phyloP scores from a whole-genome alignment of 2,329 filamentous ascomycete species.

The Xylaria sp. region DNA sequence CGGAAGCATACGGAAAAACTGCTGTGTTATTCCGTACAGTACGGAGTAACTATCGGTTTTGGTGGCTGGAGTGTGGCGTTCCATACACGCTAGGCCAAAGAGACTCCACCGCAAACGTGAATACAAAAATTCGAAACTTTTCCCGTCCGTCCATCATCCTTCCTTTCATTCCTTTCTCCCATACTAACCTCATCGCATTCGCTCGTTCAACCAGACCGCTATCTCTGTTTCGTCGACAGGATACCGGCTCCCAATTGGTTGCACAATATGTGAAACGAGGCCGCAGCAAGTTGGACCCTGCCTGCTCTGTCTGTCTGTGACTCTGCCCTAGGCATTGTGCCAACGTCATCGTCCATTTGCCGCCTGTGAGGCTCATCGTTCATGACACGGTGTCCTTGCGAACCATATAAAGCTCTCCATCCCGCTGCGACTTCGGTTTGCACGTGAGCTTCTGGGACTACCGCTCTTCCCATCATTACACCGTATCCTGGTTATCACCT shows the following conservation, averaged over 20 bases:
- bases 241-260: constrained; percentile 22
- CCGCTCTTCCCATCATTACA: background rate
- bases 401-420: background rate
- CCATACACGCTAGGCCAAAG: background rate
- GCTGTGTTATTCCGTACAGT: background rate
- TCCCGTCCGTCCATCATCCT: background rate
- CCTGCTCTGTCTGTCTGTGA: constrained; percentile 16
- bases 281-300: constrained; percentile 23
- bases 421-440: constrained; percentile 1
- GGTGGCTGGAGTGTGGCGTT: background rate
- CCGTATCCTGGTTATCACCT: background rate
- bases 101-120: background rate
- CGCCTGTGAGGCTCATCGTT: constrained; percentile 20
- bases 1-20: background rate
- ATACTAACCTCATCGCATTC: background rate
- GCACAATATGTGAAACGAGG: constrained; percentile 28
- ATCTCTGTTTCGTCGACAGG: constrained; percentile 3
- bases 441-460: constrained; percentile 1
- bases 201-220: background rate
- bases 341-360: constrained; percentile 19
- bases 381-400: constrained; percentile 17
- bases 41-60: background rate
- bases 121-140: background rate
- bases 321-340: constrained; percentile 20
- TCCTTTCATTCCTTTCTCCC: background rate